A percentile compares a stretch with the other conserved stretches of the same genome.
Conservation (phyloP, 768 basidiomycete species). For the Mycena alexandri region DNA sequence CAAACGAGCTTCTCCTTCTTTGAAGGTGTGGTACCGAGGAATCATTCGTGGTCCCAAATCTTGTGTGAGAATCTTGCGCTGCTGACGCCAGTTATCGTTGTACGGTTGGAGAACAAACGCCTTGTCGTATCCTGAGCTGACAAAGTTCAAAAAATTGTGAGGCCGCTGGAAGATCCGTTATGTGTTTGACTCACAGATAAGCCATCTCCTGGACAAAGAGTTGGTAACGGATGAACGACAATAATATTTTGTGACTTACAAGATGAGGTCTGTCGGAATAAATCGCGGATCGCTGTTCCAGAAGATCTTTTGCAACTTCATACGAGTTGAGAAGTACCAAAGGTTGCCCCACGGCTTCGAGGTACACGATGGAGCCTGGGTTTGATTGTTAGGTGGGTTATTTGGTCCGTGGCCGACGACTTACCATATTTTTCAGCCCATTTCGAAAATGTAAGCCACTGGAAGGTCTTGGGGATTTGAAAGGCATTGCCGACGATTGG, state of each 20-base stretch:
- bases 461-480: neutral
- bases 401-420: too few species aligned
- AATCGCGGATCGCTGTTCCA: constrained; percentile 44
- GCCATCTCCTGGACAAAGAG: too few species aligned
- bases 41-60: neutral
- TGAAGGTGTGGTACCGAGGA: neutral
- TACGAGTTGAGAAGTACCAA: constrained; percentile 45
- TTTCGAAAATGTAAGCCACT: constrained; percentile 1
- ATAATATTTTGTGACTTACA: too few species aligned
- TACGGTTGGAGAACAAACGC: constrained; percentile 60
- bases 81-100: constrained; percentile 50
- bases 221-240: too few species aligned
- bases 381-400: neutral
- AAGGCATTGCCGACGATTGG: constrained; percentile 9
- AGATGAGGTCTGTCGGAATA: constrained; percentile 27
- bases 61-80: constrained; percentile 47
- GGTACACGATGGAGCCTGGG: constrained; percentile 34
- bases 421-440: constrained; percentile 11
- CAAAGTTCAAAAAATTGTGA: too few species aligned
- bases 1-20: constrained; percentile 9
- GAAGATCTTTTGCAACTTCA: constrained; percentile 42
- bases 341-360: constrained; percentile 39
- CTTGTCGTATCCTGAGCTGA: constrained; percentile 35
- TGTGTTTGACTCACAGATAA: too few species aligned
- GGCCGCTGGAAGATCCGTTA: too few species aligned